A percentile compares a stretch with the other conserved stretches of the same genome.
Evolutionary conservation across 2,329 filamentous ascomycete genomes (phyloP).

Genomic region (Teratosphaeria epicoccoides): DNA sequence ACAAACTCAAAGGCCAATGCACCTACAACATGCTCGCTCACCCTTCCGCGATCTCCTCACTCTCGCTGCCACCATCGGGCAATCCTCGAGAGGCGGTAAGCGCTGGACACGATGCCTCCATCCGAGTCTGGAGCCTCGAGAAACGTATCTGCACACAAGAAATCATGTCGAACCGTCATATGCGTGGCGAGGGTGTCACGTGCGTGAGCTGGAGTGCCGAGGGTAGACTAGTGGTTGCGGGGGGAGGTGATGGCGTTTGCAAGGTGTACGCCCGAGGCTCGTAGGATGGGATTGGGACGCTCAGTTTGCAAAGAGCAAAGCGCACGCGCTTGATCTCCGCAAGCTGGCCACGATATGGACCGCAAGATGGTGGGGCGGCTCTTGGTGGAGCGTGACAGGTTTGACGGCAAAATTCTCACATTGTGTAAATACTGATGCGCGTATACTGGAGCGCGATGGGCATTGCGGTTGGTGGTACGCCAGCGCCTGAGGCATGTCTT

Average conservation of each 20-base stretch:
- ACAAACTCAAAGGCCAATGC: slow-evolving; percentile 67
- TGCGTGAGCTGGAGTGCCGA: slow-evolving; percentile 93
- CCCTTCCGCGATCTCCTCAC: slow-evolving; percentile 79
- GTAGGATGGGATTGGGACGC: background rate
- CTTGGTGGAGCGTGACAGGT: background rate
- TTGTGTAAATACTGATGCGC: background rate
- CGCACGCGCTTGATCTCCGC: background rate
- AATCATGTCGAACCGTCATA: slow-evolving; percentile 81
- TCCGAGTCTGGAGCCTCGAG: slow-evolving; percentile 95
- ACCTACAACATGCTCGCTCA: slow-evolving; percentile 99
- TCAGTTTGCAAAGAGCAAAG: background rate
- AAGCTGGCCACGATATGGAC: background rate
- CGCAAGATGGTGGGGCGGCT: background rate
- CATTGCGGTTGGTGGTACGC: background rate
- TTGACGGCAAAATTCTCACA: background rate
- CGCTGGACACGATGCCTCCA: slow-evolving; percentile 86
- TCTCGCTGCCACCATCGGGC: slow-evolving; percentile 65
- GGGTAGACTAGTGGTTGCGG: slow-evolving; percentile 86
- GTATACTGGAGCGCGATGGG: background rate
- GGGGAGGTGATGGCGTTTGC: slow-evolving; percentile 87
- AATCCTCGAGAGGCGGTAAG: slow-evolving; percentile 92
- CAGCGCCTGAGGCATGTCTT: background rate
- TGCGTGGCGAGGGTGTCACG: slow-evolving; percentile 93
- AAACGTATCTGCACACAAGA: slow-evolving; percentile 93
- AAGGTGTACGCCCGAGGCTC: slow-evolving; percentile 54